Evolutionary conservation across 108 stramenopile genomes (phyloP).

Genomic region (Nitzschia sp.): DNA sequence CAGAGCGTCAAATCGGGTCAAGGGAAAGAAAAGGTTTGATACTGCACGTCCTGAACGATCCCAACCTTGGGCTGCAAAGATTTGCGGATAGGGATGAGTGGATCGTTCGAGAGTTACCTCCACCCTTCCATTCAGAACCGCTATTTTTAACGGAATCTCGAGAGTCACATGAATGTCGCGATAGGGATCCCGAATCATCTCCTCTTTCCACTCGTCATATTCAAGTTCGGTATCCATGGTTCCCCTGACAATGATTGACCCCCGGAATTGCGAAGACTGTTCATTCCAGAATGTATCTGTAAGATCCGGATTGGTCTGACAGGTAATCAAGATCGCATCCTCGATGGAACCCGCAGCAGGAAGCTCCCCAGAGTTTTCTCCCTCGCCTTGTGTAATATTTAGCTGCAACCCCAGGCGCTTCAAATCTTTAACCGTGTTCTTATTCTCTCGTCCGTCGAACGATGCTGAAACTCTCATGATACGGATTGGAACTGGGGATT

Average conservation of each 20-base stretch:
- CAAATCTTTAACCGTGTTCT: not conserved
- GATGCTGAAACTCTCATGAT: conserved; percentile 39
- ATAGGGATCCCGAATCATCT: conserved; percentile 24
- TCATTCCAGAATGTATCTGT: not conserved
- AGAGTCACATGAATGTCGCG: conserved; percentile 23
- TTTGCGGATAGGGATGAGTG: conserved; percentile 33
- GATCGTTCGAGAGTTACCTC: conserved; percentile 32
- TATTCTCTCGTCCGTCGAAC: not conserved
- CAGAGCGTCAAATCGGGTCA: conserved; percentile 10
- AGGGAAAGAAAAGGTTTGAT: conserved; percentile 32
- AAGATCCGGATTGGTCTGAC: not conserved
- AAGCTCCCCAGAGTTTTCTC: not conserved
- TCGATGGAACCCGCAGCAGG: not conserved
- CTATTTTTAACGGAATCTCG: conserved; percentile 37
- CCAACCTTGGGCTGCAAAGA: conserved; percentile 25
- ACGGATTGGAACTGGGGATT: conserved; percentile 23
- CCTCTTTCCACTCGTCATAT: conserved; percentile 25
- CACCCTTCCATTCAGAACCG: conserved; percentile 32
- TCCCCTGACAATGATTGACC: conserved; percentile 28
- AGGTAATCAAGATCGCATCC: not conserved
- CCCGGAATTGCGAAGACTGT: conserved; percentile 7
- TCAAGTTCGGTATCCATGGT: conserved; percentile 26
- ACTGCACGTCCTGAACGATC: conserved; percentile 19
- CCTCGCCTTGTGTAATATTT: not conserved
- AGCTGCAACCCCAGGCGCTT: conserved; percentile 4